Conservation (phyloP, 257 asterid species). For the Eucommia ulmoides region DNA sequence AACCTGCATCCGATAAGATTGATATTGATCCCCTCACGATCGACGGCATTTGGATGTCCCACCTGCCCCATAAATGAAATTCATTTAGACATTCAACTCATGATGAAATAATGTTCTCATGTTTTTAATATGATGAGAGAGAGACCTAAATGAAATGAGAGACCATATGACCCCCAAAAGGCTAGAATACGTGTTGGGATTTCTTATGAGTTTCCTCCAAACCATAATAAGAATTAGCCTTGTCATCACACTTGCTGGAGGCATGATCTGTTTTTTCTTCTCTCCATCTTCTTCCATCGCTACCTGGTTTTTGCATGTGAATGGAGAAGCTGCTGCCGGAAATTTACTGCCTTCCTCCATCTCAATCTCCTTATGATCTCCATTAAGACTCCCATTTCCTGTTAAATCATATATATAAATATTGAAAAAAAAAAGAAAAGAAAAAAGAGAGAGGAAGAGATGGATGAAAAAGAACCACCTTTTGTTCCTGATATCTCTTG, state of each 20-base stretch:
- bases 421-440: no score
- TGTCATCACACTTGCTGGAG: conserved; percentile 91
- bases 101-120: not conserved
- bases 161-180: conserved; percentile 84
- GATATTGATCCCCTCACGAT: conserved; percentile 82
- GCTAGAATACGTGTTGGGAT: conserved; percentile 91
- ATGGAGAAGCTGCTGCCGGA: conserved; percentile 38
- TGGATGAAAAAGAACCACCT: not conserved
- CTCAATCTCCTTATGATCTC: conserved; percentile 51
- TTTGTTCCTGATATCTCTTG: conserved; percentile 32
- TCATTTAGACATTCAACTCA: not conserved
- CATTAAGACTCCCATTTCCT: conserved; percentile 24
- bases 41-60: conserved; percentile 85
- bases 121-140: not conserved
- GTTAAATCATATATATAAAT: not conserved
- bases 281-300: conserved; percentile 32
- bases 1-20: conserved; percentile 86
- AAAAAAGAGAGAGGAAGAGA: not conserved
- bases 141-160: conserved; percentile 65
- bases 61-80: conserved; percentile 30
- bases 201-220: conserved; percentile 88
- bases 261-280: conserved; percentile 65
- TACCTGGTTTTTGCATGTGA: conserved; percentile 41
- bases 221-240: conserved; percentile 89
- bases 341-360: conserved; percentile 39